These are phyloP conservation scores for Pseudocohnilembus persalinus DNA, from an alignment of 169 alveolate genomes.

Conservation along the genomic window DNA sequence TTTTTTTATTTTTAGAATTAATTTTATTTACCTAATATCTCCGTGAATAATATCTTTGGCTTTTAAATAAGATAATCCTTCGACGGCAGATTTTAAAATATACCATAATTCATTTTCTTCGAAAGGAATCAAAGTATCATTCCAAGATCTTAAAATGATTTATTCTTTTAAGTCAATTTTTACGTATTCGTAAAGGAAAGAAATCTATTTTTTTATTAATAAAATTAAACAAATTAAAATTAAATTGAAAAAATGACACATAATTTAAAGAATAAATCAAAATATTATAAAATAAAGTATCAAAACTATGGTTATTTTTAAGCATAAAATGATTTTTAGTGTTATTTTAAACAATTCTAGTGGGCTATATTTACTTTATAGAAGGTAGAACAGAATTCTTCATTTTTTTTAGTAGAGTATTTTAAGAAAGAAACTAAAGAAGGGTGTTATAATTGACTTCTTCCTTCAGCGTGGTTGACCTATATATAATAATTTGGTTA, in stretches of 20 bases:
- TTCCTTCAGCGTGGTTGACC: neutral
- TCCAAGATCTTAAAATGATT: neutral
- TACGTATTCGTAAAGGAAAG: neutral
- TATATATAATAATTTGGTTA: no score
- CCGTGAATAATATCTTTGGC: conserved; percentile 17
- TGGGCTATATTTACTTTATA: neutral
- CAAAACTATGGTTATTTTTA: neutral
- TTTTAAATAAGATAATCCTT: conserved; percentile 7
- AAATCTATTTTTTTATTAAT: neutral
- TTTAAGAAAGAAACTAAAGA: neutral
- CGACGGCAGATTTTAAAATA: conserved; percentile 2
- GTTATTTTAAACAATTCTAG: neutral
- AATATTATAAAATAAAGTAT: no score
- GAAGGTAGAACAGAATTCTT: neutral
- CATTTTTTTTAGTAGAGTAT: neutral
- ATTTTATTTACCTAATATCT: conserved; percentile 9
- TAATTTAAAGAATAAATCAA: no score
- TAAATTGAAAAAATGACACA: no score
- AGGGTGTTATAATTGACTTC: neutral
- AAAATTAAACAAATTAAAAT: no score
- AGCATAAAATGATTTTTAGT: neutral
- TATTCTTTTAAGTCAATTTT: neutral
- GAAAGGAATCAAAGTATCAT: neutral
- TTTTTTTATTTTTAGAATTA: no score
- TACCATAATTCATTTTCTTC: conserved; percentile 28